A percentile compares a stretch with the other conserved stretches of the same genome.
These are phyloP conservation scores for Alnus rubra DNA, from an alignment of 306 rosid genomes.

Conservation along the genomic window DNA sequence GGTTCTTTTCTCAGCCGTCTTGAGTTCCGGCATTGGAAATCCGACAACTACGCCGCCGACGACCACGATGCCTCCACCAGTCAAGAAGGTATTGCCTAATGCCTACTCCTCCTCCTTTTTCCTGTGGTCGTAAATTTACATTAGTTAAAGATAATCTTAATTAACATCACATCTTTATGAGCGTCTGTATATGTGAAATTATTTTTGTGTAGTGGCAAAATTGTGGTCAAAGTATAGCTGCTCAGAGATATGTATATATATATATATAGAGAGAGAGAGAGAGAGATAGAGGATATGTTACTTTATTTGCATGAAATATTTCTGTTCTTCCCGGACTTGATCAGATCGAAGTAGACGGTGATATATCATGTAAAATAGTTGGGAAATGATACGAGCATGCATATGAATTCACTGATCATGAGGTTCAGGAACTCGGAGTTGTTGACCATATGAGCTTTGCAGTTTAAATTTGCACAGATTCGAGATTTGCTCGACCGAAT, in stretches of 20 bases:
- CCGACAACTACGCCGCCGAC: conserved; percentile 29
- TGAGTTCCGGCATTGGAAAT: conserved; percentile 61
- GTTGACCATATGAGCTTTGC: too few species aligned
- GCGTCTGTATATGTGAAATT: not conserved
- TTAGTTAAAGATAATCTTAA: not conserved
- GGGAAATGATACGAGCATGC: too few species aligned
- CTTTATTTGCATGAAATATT: not conserved
- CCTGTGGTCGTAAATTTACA: not conserved
- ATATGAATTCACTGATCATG: too few species aligned
- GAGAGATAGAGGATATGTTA: not conserved
- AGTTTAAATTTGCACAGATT: too few species aligned
- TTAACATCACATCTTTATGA: not conserved
- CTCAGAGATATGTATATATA: not conserved
- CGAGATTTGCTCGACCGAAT: too few species aligned
- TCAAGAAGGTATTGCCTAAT: conserved; percentile 70
- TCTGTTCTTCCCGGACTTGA: not conserved
- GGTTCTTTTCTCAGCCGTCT: conserved; percentile 70
- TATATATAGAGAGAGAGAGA: too few species aligned
- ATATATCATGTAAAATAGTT: not conserved
- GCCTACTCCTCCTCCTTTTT: not conserved
- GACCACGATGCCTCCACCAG: conserved; percentile 65
- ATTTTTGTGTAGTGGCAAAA: not conserved
- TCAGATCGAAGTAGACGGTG: not conserved
- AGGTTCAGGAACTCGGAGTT: too few species aligned
- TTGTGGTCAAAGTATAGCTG: conserved; percentile 1